Evolutionary conservation across 176 grass and related monocot genomes (phyloP).

Genomic region (Juncus inflexus): DNA sequence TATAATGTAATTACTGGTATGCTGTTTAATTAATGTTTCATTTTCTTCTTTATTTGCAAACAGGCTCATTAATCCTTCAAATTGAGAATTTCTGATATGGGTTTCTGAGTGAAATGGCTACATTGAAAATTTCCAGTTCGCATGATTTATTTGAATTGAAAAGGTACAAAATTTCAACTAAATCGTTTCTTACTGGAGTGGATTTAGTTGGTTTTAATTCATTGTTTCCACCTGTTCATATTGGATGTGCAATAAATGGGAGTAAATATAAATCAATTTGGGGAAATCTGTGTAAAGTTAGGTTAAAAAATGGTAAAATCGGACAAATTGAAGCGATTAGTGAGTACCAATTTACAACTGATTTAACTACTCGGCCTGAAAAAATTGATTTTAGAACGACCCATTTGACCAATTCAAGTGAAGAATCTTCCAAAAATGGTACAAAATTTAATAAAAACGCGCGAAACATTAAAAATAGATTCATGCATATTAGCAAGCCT

Average conservation of each 20-base stretch:
- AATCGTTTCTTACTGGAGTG: constrained; percentile 20
- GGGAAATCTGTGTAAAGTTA: constrained; percentile 9
- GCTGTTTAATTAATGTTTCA: too few relatives aligned
- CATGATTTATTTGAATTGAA: constrained; percentile 39
- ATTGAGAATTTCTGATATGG: neutral
- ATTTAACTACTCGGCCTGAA: constrained; percentile 29
- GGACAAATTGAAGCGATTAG: constrained; percentile 6
- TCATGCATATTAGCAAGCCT: constrained; percentile 34
- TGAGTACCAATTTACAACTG: constrained; percentile 12
- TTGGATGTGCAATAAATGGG: constrained; percentile 13
- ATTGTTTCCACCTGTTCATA: constrained; percentile 20
- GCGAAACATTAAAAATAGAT: constrained; percentile 36
- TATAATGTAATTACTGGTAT: too few relatives aligned
- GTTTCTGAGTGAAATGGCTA: constrained; percentile 31
- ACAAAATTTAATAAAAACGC: constrained; percentile 23
- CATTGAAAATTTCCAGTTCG: constrained; percentile 25
- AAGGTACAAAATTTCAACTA: constrained; percentile 34
- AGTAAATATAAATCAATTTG: constrained; percentile 27
- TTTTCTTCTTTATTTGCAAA: too few relatives aligned
- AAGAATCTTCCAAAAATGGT: constrained; percentile 11
- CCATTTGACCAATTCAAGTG: neutral
- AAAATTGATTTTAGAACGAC: neutral
- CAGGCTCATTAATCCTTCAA: neutral
- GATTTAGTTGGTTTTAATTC: constrained; percentile 50
- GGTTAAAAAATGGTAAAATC: constrained; percentile 28